These are phyloP conservation scores for Thalia dealbata DNA, from an alignment of 176 grass and related monocot species.

Conservation along the genomic window DNA sequence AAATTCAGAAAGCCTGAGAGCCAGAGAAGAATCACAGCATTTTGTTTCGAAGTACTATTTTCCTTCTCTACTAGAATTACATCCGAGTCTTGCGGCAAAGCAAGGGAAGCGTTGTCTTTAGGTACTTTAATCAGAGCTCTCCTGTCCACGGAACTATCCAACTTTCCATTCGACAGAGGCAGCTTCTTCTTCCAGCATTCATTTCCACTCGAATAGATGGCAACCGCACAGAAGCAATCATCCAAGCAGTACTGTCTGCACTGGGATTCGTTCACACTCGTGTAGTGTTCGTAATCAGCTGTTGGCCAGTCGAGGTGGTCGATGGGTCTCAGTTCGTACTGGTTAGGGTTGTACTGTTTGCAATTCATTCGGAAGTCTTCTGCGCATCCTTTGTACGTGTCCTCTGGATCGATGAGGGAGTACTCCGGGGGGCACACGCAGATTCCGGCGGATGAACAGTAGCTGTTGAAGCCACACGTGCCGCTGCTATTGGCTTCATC, in stretches of 20 bases:
- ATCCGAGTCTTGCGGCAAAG: neutral
- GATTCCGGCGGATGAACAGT: too few relatives aligned
- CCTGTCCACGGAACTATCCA: neutral
- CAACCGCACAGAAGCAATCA: too few relatives aligned
- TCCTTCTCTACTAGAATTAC: neutral
- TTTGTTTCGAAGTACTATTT: neutral
- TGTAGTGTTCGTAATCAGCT: constrained; percentile 20
- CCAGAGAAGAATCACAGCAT: too few relatives aligned
- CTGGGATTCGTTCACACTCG: too few relatives aligned
- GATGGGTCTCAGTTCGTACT: constrained; percentile 8
- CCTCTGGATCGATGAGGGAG: too few relatives aligned
- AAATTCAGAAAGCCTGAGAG: too few relatives aligned
- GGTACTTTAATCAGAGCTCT: constrained; percentile 19
- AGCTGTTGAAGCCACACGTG: too few relatives aligned
- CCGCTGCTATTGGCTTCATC: constrained; percentile 21
- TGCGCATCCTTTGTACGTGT: too few relatives aligned
- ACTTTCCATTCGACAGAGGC: constrained; percentile 25
- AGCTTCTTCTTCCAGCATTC: too few relatives aligned
- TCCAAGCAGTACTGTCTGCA: too few relatives aligned
- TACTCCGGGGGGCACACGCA: too few relatives aligned
- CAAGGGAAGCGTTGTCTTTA: neutral
- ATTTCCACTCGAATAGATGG: too few relatives aligned
- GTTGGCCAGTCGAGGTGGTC: constrained; percentile 15
- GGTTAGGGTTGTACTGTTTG: neutral
- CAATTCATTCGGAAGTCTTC: constrained; percentile 15